phyloP scores from a whole-genome alignment of 1,139 yeast species.

The Suhomyces wounanorum region DNA sequence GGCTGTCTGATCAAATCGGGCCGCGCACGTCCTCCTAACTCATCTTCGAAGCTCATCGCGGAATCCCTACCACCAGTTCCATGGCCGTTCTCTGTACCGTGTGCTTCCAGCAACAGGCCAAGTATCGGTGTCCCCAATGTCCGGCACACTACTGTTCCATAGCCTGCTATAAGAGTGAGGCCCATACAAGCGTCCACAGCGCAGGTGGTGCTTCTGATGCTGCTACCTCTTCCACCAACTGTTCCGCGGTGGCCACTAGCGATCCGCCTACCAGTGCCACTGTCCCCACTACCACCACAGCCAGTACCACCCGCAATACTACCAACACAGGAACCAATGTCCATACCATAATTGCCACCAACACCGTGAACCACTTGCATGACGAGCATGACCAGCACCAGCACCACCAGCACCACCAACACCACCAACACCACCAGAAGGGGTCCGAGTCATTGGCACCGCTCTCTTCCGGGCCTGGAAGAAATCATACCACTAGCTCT shows the following conservation, averaged over 20 bases:
- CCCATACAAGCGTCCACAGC: conserved; percentile 38
- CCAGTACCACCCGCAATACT: too few relatives aligned
- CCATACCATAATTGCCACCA: too few relatives aligned
- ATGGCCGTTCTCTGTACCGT: conserved; percentile 39
- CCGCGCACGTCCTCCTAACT: too few relatives aligned
- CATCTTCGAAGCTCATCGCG: neutral
- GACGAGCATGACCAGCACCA: too few relatives aligned
- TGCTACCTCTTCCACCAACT: neutral
- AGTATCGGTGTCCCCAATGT: conserved; percentile 68
- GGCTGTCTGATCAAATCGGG: too few relatives aligned
- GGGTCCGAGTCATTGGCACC: too few relatives aligned
- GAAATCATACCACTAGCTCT: conserved; percentile 1
- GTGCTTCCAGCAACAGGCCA: conserved; percentile 42
- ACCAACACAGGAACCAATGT: neutral
- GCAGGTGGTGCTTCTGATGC: neutral
- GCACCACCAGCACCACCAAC: too few relatives aligned
- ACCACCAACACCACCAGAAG: neutral
- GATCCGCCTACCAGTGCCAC: neutral
- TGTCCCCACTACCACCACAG: neutral
- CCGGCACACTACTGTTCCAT: conserved; percentile 51
- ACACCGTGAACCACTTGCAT: too few relatives aligned
- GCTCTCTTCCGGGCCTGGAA: neutral
- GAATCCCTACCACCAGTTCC: neutral
- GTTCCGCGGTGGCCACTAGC: neutral
- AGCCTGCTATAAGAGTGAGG: conserved; percentile 54